These are phyloP conservation scores for Moricandia arvensis DNA, from an alignment of 345 rosid genomes.

Conservation along the genomic window DNA sequence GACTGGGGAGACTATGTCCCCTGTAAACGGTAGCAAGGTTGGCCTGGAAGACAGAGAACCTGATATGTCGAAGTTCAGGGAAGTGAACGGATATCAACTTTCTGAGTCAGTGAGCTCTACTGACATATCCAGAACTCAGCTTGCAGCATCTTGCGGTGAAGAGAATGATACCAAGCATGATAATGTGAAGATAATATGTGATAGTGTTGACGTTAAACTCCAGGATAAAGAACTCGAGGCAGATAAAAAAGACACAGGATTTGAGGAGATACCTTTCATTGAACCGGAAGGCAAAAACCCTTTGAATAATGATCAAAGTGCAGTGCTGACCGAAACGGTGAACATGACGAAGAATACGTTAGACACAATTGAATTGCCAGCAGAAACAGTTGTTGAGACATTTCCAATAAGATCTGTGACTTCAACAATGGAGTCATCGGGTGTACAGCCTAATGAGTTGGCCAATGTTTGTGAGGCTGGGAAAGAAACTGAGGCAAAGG, in stretches of 20 bases:
- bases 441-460: conserved; percentile 27
- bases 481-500: conserved; percentile 2
- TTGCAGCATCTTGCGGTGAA: conserved; percentile 20
- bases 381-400: conserved; percentile 49
- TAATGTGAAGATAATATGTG: background rate
- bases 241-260: conserved; percentile 12
- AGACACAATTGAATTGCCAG: conserved; percentile 18
- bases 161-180: conserved; percentile 3
- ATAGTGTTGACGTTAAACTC: conserved; percentile 12
- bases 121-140: conserved; percentile 14
- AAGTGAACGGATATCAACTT: conserved; percentile 19
- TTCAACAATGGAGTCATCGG: conserved; percentile 27
- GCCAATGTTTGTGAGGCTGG: conserved; percentile 4
- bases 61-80: conserved; percentile 23
- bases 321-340: conserved; percentile 5
- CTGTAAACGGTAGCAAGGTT: conserved; percentile 31
- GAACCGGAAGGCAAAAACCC: conserved; percentile 2
- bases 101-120: conserved; percentile 1
- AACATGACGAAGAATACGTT: conserved; percentile 8
- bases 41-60: conserved; percentile 29
- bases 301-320: conserved; percentile 23
- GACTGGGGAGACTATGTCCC: conserved; percentile 31
- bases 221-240: conserved; percentile 4
- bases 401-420: conserved; percentile 48
- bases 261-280: conserved; percentile 11